Evolutionary conservation across 352 stramenopile species (phyloP), one percentile per base, ranked within the genome.

Genomic region (Phytophthora colocasiae): DNA sequence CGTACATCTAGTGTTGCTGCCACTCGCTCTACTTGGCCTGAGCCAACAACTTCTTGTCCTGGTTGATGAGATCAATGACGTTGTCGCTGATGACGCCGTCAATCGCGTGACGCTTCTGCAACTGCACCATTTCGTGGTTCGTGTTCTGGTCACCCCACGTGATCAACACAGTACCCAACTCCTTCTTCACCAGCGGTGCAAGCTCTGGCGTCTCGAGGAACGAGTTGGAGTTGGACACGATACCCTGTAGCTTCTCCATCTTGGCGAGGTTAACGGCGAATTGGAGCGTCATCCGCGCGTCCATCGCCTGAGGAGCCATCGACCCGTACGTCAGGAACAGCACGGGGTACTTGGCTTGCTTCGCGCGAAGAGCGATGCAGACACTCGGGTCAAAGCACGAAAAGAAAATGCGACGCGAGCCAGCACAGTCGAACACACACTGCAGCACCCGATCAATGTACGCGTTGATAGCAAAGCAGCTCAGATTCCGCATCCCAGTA

Each of bases 51-150:
- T 74, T 87, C 43, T 72, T 69, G 69, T 83, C 78, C 26, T 77
- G 58, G 26, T 75, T 81, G n/a, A 77, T 80, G 66, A 95, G 77
- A 63, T 95, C 87, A 54, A 82, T 79, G 52, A 92, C 83, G 61
- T 95, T 95, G 64, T 95, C 85, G 59, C 84, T 93, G 63, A 95
- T 95, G 17, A 95, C 73, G 11, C 79, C 87, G 55, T 93, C 85
- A n/a, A 95, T 57, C 4, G 57, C 83, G 40, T 85, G 64, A 49
- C 75, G 80, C 50, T 93, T 91, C 47, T 95, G 87, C 4, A 80
- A 59, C 60, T 93, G 83, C 41, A 92, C 83, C 61, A 76, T 76
- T 61, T 74, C 77, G 62, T 90, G 74, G 58, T 73, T 89, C n/a
- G 83, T 93, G 69, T 93, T 95, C 45, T 90, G 75, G 64, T 95